Evolutionary conservation across 805 yeast species (phyloP).

Genomic region (Zygotorulaspora sp.): DNA sequence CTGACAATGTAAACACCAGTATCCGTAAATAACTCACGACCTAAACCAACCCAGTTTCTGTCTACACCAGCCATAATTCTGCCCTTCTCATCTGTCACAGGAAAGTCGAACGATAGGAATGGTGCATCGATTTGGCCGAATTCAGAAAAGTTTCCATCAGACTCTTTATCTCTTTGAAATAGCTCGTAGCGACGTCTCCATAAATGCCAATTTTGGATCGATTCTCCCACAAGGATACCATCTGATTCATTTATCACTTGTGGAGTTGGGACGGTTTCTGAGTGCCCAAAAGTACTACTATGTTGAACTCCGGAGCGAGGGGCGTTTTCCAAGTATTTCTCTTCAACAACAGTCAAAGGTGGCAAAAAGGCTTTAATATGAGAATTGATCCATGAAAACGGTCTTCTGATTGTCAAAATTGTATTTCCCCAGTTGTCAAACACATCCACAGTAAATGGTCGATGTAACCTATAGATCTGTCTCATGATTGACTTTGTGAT

Average conservation of each 20-base stretch:
- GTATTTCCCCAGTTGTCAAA: constrained; percentile 59
- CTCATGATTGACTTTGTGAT: constrained; percentile 65
- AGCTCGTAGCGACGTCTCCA: constrained; percentile 89
- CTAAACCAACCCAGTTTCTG: constrained; percentile 93
- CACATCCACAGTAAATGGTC: constrained; percentile 78
- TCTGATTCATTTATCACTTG: constrained; percentile 37
- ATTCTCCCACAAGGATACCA: constrained; percentile 66
- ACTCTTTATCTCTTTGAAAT: constrained; percentile 44
- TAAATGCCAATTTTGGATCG: constrained; percentile 88
- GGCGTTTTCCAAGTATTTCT: constrained; percentile 5
- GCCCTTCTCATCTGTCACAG: constrained; percentile 56
- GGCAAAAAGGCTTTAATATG: constrained; percentile 74
- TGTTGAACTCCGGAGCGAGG: constrained; percentile 3
- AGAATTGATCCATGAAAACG: constrained; percentile 84
- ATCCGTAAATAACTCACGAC: constrained; percentile 89
- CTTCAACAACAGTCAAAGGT: constrained; percentile 9
- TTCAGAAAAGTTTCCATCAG: constrained; percentile 52
- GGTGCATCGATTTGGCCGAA: constrained; percentile 87
- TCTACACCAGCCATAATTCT: constrained; percentile 71
- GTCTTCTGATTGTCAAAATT: constrained; percentile 66
- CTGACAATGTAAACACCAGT: constrained; percentile 87
- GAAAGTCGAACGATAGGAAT: constrained; percentile 80
- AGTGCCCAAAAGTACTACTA: constrained; percentile 8
- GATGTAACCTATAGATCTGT: constrained; percentile 76
- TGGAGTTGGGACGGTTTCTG: constrained; percentile 14